phyloP scores from a whole-genome alignment of 148 eudicot genomes.

The Diospyros lotus region DNA sequence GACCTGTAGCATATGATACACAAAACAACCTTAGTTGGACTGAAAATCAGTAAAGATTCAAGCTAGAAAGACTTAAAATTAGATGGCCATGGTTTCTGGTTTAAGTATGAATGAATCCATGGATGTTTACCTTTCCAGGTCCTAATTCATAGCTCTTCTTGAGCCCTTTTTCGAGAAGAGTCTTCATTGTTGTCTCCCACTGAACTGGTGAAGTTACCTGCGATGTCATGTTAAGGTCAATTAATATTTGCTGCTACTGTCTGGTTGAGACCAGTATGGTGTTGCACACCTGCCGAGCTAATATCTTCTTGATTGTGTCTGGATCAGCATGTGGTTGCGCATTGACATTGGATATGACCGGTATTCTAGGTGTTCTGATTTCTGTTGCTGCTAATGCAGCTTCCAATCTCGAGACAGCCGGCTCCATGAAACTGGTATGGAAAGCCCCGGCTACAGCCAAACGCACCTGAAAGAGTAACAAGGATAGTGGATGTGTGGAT shows the following conservation, averaged over 20 bases:
- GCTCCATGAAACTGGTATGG: slow-evolving; percentile 88
- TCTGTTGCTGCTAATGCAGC: slow-evolving; percentile 76
- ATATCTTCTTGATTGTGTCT: slow-evolving; percentile 73
- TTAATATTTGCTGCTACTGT: not conserved
- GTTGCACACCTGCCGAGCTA: slow-evolving; percentile 68
- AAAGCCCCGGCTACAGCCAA: slow-evolving; percentile 89
- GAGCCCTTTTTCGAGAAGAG: slow-evolving; percentile 62
- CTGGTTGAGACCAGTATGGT: not conserved
- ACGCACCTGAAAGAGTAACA: slow-evolving; percentile 52
- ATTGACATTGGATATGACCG: slow-evolving; percentile 89
- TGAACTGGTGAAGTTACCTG: slow-evolving; percentile 95
- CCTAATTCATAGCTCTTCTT: slow-evolving; percentile 85
- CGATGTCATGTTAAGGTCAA: slow-evolving; percentile 8
- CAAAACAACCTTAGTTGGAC: not conserved
- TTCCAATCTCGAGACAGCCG: slow-evolving; percentile 87
- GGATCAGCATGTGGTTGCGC: slow-evolving; percentile 95
- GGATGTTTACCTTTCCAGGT: slow-evolving; percentile 74
- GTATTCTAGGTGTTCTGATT: slow-evolving; percentile 73
- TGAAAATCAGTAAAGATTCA: not conserved
- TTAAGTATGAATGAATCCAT: not conserved
- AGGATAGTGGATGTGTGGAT: not conserved
- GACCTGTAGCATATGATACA: slow-evolving; percentile 38
- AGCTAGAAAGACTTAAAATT: not conserved
- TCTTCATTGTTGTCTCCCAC: slow-evolving; percentile 89
- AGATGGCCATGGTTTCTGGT: not conserved